These are phyloP conservation scores for Truncatella angustata DNA, from an alignment of 2,329 filamentous ascomycete species.

Conservation along the genomic window DNA sequence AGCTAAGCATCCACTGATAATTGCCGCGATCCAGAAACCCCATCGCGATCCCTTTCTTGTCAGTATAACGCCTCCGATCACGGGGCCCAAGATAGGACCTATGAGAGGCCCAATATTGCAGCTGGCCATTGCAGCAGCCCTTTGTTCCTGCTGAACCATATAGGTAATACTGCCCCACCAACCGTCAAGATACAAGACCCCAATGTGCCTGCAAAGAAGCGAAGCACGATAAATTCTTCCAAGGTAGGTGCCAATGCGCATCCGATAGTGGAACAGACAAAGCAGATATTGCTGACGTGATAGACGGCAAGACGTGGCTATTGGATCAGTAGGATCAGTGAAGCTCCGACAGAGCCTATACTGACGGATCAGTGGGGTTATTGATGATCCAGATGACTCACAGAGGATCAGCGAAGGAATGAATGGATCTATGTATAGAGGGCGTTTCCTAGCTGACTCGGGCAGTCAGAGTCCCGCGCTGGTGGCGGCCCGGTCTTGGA, in stretches of 20 bases:
- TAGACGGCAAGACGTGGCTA: too few species aligned
- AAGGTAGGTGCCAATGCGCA: slow-evolving; percentile 40
- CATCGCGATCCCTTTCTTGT: slow-evolving; percentile 38
- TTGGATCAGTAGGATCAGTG: too few species aligned
- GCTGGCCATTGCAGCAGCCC: slow-evolving; percentile 37
- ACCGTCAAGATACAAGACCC: slow-evolving; percentile 44
- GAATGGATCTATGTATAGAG: too few species aligned
- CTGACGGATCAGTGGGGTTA: too few species aligned
- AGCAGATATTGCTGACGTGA: slow-evolving; percentile 45
- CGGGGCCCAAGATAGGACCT: slow-evolving; percentile 24
- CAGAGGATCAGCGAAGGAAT: too few species aligned
- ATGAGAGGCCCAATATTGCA: slow-evolving; percentile 37
- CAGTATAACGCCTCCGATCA: slow-evolving; percentile 38
- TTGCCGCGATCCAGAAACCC: slow-evolving; percentile 43
- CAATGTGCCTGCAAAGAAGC: slow-evolving; percentile 48
- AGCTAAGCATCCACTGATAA: slow-evolving; percentile 33
- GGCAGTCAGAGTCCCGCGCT: too few species aligned
- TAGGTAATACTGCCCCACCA: slow-evolving; percentile 46
- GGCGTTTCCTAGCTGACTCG: too few species aligned
- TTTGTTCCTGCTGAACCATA: slow-evolving; percentile 42
- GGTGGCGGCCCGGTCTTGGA: too few species aligned
- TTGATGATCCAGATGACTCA: too few species aligned
- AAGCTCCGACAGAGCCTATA: too few species aligned
- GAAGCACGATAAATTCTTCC: slow-evolving; percentile 39
- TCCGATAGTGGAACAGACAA: slow-evolving; percentile 46